A percentile compares a stretch with the other conserved stretches of the same genome.
These are phyloP conservation scores for Acanthamoeba healyi DNA, from an alignment of 208 protist genomes.

Conservation along the genomic window DNA sequence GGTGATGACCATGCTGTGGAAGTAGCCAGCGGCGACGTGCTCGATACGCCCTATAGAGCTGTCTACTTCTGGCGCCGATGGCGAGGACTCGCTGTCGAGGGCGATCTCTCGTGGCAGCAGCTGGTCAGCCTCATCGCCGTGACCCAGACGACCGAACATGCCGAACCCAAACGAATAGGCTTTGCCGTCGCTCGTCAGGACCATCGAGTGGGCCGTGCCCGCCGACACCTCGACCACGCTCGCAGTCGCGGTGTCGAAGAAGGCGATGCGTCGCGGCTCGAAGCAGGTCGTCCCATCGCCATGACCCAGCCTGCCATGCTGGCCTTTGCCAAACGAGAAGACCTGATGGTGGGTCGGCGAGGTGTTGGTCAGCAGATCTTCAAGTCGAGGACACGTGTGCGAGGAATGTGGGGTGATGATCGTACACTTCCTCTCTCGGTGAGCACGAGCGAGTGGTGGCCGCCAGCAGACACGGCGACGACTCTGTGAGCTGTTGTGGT, in stretches of 20 bases:
- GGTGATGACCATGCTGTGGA: not conserved
- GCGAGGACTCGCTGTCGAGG: not conserved
- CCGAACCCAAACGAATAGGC: conserved; percentile 32
- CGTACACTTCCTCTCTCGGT: not conserved
- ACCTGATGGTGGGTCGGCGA: not conserved
- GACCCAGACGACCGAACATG: conserved; percentile 17
- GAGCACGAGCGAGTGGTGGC: conserved; percentile 25
- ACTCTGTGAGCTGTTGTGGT: not conserved
- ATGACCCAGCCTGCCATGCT: not conserved
- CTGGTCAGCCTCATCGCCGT: not conserved
- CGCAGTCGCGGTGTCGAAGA: not conserved
- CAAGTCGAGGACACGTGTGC: too few relatives aligned
- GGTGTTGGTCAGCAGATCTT: not conserved
- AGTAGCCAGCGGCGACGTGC: not conserved
- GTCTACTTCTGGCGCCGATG: not conserved
- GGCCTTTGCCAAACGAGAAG: conserved; percentile 8
- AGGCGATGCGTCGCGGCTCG: conserved; percentile 15
- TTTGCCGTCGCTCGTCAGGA: not conserved
- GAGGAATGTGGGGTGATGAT: not conserved
- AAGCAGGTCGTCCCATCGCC: not conserved
- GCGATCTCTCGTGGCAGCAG: conserved; percentile 12
- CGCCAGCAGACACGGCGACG: conserved; percentile 1
- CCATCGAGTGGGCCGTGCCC: not conserved
- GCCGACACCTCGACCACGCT: not conserved
- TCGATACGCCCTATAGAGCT: not conserved